Evolutionary conservation across 345 rosid species (phyloP), one percentile per base, ranked within the genome.

Genomic region (Eucalyptus cladocalyx): DNA sequence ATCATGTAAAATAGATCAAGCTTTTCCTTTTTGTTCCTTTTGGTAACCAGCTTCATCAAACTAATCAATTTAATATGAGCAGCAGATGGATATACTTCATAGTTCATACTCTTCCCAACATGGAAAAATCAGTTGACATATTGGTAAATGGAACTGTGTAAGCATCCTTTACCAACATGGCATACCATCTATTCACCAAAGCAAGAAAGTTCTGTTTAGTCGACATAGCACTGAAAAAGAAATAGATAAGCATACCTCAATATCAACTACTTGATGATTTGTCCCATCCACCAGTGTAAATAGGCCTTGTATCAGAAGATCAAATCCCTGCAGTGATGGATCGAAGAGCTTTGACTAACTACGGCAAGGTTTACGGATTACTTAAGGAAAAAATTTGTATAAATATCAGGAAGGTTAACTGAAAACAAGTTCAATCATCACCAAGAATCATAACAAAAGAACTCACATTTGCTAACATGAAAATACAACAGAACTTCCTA

Each of bases 281-380:
- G 90, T 86, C 88, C 76, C 92, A 87, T 89, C 91, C 32, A 58
- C 92, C 62, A 91, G 88, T 58, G 91, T 92, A 90, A 87, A 89
- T 88, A 96, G 94, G 53, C 89, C 91, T 91, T 94, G 93, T 89
- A 97, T 91, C 91, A 97, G 90, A 89, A 90, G 89, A 90, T 93
- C 90, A 94, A 96, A 98, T 62, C 91, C 93, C 99, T 97, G 93
- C 72, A 91, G 91, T 49, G 67, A 87, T 40, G 45, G 65, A 60
- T 19, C 3, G 2, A 21, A 53, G 47, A 87, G 67, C 30, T 76
- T 76, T 76, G 85, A 76, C 85, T 76, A 37, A 76, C 16, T 21
- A 51, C 2, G 4, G 21, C 42, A 6, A 48, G 56, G 43, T 86
- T 86, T 53, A 53, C 7, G 45, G 69, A 53, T 13, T 7, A 34